Conservation (phyloP, 2,329 filamentous ascomycete genomes). For the Thelonectria blattea region DNA sequence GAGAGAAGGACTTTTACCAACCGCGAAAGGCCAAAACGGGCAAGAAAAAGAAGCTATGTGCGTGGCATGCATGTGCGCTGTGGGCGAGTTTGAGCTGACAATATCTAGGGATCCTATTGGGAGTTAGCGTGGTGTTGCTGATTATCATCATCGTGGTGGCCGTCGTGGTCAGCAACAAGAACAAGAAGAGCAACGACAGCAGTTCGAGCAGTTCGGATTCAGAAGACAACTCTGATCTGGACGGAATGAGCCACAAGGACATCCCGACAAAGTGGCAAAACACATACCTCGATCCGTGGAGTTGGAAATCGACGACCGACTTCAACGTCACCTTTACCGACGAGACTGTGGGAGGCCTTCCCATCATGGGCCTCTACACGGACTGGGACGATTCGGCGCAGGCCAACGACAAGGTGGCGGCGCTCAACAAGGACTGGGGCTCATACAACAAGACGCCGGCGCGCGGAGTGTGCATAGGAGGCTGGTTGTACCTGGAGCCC, state of each 20-base stretch:
- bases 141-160: slow-evolving; percentile 72
- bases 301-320: slow-evolving; percentile 87
- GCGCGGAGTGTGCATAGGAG: slow-evolving; percentile 89
- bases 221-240: slow-evolving; percentile 48
- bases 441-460: slow-evolving; percentile 80
- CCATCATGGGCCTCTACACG: slow-evolving; percentile 85
- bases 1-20: slow-evolving; percentile 57
- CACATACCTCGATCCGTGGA: slow-evolving; percentile 84
- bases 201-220: slow-evolving; percentile 32
- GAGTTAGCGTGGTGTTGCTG: slow-evolving; percentile 59
- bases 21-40: slow-evolving; percentile 52
- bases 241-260: slow-evolving; percentile 58
- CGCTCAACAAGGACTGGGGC: slow-evolving; percentile 76
- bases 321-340: slow-evolving; percentile 96
- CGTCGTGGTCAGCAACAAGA: slow-evolving; percentile 67
- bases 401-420: slow-evolving; percentile 80
- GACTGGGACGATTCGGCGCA: slow-evolving; percentile 83
- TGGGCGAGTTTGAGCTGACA: slow-evolving; percentile 28
- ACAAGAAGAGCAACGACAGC: slow-evolving; percentile 46
- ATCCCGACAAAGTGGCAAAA: slow-evolving; percentile 72
- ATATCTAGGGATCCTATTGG: slow-evolving; percentile 61
- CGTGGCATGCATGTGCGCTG: slow-evolving; percentile 37
- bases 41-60: slow-evolving; percentile 69
- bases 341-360: slow-evolving; percentile 82
- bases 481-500: slow-evolving; percentile 92